phyloP scores from a whole-genome alignment of 2,329 filamentous ascomycete genomes.

The Curvularia sp. region DNA sequence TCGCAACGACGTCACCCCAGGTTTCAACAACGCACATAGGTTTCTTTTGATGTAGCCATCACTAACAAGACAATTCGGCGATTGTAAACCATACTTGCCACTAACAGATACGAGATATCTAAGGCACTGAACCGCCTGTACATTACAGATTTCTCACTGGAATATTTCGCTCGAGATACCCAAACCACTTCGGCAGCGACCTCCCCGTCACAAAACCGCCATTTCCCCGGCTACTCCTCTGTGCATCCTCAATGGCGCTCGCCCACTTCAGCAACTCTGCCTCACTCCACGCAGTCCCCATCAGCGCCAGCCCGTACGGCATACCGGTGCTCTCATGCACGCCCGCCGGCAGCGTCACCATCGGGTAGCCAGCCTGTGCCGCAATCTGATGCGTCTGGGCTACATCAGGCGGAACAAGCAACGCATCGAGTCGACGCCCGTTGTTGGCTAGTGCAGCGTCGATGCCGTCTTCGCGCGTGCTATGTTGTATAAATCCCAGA shows the following conservation, averaged over 20 bases:
- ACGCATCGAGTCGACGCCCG: conserved; percentile 61
- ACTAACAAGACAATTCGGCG: too few species aligned
- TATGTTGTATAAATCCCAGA: conserved; percentile 65
- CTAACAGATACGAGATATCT: background rate
- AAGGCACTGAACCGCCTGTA: background rate
- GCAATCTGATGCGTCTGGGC: conserved; percentile 73
- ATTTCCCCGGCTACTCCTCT: background rate
- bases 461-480: conserved; percentile 70
- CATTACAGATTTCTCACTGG: conserved; percentile 39
- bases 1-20: too few species aligned
- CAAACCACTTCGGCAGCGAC: conserved; percentile 34
- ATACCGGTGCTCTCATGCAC: conserved; percentile 56
- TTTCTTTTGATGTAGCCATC: too few species aligned
- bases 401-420: conserved; percentile 73
- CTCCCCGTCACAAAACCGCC: background rate
- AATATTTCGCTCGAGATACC: conserved; percentile 50
- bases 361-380: conserved; percentile 77
- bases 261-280: conserved; percentile 64
- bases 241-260: conserved; percentile 56
- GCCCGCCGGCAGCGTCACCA: conserved; percentile 72
- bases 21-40: too few species aligned
- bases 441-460: conserved; percentile 66
- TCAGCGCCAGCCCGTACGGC: conserved; percentile 55
- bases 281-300: conserved; percentile 69
- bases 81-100: background rate